Conservation (phyloP, 768 basidiomycete genomes). For the Calocera viscosa region DNA sequence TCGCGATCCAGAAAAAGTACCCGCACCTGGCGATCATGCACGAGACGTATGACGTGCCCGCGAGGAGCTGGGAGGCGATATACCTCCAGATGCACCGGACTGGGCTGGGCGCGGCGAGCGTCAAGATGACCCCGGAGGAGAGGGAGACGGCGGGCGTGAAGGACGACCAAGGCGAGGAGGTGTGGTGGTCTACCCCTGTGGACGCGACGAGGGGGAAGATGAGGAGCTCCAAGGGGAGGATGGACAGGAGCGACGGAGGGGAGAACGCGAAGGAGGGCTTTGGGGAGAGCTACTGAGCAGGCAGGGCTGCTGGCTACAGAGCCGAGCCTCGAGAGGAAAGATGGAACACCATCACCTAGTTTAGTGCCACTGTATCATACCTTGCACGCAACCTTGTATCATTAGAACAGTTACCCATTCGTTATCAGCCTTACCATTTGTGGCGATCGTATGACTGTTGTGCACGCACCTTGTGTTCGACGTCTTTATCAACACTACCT, state of each 20-base stretch:
- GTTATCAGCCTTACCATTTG: too few species aligned
- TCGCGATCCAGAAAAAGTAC: not conserved
- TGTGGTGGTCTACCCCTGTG: not conserved
- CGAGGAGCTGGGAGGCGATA: not conserved
- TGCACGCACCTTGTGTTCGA: too few species aligned
- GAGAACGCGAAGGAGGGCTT: not conserved
- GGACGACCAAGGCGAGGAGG: not conserved
- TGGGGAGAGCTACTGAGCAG: not conserved
- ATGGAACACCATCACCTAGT: too few species aligned
- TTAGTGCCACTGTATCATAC: too few species aligned
- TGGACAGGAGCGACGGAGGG: not conserved
- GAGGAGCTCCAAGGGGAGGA: slow-evolving; percentile 6
- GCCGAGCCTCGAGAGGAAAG: not conserved
- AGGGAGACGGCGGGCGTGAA: not conserved
- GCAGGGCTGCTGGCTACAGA: not conserved
- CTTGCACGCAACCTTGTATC: too few species aligned
- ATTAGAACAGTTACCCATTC: too few species aligned
- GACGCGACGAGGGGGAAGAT: slow-evolving; percentile 5
- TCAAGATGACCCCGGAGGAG: not conserved
- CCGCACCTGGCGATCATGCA: not conserved
- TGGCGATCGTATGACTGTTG: too few species aligned
- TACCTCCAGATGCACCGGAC: not conserved
- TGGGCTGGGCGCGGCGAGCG: not conserved
- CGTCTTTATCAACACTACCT: too few species aligned
- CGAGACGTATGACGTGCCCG: slow-evolving; percentile 4